These are phyloP conservation scores for Auricularia cornea DNA, from an alignment of 768 basidiomycete species.

Conservation along the genomic window DNA sequence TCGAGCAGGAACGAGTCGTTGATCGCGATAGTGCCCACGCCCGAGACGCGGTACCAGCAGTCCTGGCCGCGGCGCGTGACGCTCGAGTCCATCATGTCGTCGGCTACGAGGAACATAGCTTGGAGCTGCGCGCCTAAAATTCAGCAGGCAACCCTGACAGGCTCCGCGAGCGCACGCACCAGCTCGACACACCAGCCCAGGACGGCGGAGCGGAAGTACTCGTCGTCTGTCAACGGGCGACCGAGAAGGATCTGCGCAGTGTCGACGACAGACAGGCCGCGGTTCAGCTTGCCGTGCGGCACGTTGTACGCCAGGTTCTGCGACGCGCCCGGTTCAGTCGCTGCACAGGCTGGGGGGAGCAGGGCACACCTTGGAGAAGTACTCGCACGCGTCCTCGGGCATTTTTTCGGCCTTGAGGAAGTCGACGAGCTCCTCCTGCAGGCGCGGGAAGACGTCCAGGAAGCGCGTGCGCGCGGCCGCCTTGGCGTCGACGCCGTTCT, in stretches of 20 bases:
- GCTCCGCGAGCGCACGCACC: too few species aligned
- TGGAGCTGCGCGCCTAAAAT: constrained; percentile 53
- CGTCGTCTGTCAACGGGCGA: constrained; percentile 58
- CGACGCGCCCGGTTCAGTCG: constrained; percentile 8
- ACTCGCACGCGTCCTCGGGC: constrained; percentile 76
- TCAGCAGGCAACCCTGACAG: neutral
- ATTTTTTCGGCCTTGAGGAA: constrained; percentile 63
- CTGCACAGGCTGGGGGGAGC: neutral
- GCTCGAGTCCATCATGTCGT: constrained; percentile 96
- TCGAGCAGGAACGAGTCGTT: constrained; percentile 98
- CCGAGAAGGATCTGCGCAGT: constrained; percentile 84
- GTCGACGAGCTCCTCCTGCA: constrained; percentile 70
- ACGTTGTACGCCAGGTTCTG: constrained; percentile 90
- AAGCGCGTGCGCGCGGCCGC: constrained; percentile 37
- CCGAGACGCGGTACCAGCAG: constrained; percentile 78
- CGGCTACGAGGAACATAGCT: constrained; percentile 93
- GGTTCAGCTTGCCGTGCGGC: constrained; percentile 94
- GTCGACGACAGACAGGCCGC: constrained; percentile 93
- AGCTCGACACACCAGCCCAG: constrained; percentile 96
- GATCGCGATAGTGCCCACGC: constrained; percentile 79
- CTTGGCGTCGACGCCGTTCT: neutral
- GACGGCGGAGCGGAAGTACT: constrained; percentile 82
- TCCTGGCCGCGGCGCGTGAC: constrained; percentile 91
- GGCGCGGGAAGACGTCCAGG: constrained; percentile 56
- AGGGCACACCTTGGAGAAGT: constrained; percentile 67